A percentile compares a stretch with the other conserved stretches of the same genome.
Conservation (phyloP, 2,329 filamentous ascomycete genomes). For the Colletotrichum sp. region DNA sequence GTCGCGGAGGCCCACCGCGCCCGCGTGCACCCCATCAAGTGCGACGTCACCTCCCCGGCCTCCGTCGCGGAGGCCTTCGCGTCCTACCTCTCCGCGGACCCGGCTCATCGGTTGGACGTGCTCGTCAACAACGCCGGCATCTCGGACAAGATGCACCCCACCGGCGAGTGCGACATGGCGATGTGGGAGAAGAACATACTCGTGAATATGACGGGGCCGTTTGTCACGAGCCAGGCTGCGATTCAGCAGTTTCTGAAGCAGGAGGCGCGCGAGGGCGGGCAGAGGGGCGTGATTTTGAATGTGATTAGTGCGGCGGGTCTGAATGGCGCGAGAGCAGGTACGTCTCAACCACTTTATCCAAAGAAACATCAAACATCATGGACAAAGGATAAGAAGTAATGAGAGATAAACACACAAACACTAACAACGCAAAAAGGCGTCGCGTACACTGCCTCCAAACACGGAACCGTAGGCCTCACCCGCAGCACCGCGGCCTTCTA, state of each 20-base stretch:
- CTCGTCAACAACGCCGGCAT: slow-evolving; percentile 64
- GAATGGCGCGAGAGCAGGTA: neutral
- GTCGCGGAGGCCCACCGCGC: neutral
- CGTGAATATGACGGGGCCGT: slow-evolving; percentile 62
- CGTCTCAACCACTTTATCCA: neutral
- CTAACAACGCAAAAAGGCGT: slow-evolving; percentile 32
- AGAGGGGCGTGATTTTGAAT: slow-evolving; percentile 25
- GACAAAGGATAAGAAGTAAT: too few relatives aligned
- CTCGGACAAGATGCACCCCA: slow-evolving; percentile 60
- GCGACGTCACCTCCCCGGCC: neutral
- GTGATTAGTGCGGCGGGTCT: slow-evolving; percentile 4
- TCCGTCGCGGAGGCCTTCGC: neutral
- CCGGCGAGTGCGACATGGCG: slow-evolving; percentile 47
- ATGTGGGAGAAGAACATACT: slow-evolving; percentile 59
- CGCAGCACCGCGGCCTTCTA: slow-evolving; percentile 64
- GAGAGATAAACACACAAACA: too few relatives aligned
- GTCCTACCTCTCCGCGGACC: neutral
- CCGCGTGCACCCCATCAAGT: neutral
- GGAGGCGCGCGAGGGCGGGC: slow-evolving; percentile 22
- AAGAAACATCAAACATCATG: too few relatives aligned
- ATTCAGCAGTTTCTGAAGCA: slow-evolving; percentile 52
- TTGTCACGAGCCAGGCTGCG: slow-evolving; percentile 55
- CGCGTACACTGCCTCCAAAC: slow-evolving; percentile 59
- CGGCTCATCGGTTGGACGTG: slow-evolving; percentile 44
- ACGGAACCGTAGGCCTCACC: slow-evolving; percentile 57